These are phyloP conservation scores for Eutreptiella sp. DNA, from an alignment of 208 protist genomes.

Conservation along the genomic window DNA sequence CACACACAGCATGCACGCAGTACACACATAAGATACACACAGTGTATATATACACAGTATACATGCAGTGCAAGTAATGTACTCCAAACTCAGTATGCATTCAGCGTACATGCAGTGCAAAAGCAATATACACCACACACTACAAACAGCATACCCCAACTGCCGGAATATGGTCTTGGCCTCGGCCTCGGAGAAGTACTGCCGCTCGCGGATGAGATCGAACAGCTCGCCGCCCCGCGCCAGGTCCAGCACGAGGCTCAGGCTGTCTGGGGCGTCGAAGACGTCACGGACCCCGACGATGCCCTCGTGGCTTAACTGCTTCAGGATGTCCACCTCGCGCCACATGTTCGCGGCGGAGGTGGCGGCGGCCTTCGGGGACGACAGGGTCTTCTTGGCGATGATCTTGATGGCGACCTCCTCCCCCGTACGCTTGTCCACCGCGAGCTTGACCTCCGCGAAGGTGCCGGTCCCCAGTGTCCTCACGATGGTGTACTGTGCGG, in stretches of 20 bases:
- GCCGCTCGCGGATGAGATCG: constrained; percentile 49
- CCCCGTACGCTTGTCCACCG: constrained; percentile 36
- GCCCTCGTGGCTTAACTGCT: constrained; percentile 54
- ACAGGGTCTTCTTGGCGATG: constrained; percentile 47
- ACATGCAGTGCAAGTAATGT: no score
- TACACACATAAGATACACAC: no score
- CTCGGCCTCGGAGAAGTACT: constrained; percentile 57
- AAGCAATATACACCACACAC: no score
- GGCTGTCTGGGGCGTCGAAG: constrained; percentile 39
- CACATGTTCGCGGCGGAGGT: constrained; percentile 44
- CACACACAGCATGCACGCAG: no score
- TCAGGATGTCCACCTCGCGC: constrained; percentile 57
- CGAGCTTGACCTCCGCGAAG: constrained; percentile 53
- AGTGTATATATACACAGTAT: no score
- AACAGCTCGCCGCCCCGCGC: constrained; percentile 61
- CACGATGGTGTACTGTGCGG: constrained; percentile 41
- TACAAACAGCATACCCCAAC: constrained; percentile 36
- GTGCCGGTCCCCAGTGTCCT: constrained; percentile 52
- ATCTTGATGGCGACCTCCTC: constrained; percentile 58
- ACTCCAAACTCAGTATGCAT: no score
- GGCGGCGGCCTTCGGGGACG: constrained; percentile 32
- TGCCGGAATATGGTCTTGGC: constrained; percentile 53
- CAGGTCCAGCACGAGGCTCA: constrained; percentile 70
- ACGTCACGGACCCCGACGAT: constrained; percentile 56
- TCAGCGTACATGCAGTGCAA: constrained; percentile 4